Conservation (phyloP, 768 basidiomycete genomes). For the Hygrophoropsis aurantiaca region DNA sequence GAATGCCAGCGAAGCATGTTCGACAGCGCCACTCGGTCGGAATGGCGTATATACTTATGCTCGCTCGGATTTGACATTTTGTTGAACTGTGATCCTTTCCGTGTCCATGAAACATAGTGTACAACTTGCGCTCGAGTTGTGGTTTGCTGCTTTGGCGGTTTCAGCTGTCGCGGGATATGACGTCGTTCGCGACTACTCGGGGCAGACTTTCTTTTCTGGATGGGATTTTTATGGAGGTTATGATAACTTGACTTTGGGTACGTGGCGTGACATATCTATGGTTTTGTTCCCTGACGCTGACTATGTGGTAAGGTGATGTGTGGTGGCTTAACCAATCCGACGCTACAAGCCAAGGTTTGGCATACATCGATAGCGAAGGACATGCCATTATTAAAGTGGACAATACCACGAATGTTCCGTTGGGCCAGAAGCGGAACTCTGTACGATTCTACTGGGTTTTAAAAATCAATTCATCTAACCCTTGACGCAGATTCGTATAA, state of each 20-base stretch:
- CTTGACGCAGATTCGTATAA: slow-evolving; percentile 41
- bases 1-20: slow-evolving; percentile 5
- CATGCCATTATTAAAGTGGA: slow-evolving; percentile 76
- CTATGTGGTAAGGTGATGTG: slow-evolving; percentile 50
- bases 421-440: slow-evolving; percentile 55
- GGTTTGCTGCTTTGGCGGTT: slow-evolving; percentile 5
- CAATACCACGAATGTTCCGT: slow-evolving; percentile 56
- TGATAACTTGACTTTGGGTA: slow-evolving; percentile 45
- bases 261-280: slow-evolving; percentile 34
- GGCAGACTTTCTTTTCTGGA: slow-evolving; percentile 50
- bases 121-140: background rate
- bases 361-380: slow-evolving; percentile 58
- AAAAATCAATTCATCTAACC: slow-evolving; percentile 10
- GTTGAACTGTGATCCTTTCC: background rate
- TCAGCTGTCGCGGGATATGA: slow-evolving; percentile 25
- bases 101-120: slow-evolving; percentile 12
- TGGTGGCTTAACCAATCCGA: slow-evolving; percentile 52
- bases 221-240: slow-evolving; percentile 54
- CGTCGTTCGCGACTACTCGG: slow-evolving; percentile 45
- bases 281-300: background rate
- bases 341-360: slow-evolving; percentile 49
- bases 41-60: slow-evolving; percentile 11
- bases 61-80: background rate
- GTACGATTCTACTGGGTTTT: slow-evolving; percentile 31
- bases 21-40: slow-evolving; percentile 1